These are phyloP conservation scores for Pelargonium australe DNA, from an alignment of 441 rosid genomes.

Conservation along the genomic window DNA sequence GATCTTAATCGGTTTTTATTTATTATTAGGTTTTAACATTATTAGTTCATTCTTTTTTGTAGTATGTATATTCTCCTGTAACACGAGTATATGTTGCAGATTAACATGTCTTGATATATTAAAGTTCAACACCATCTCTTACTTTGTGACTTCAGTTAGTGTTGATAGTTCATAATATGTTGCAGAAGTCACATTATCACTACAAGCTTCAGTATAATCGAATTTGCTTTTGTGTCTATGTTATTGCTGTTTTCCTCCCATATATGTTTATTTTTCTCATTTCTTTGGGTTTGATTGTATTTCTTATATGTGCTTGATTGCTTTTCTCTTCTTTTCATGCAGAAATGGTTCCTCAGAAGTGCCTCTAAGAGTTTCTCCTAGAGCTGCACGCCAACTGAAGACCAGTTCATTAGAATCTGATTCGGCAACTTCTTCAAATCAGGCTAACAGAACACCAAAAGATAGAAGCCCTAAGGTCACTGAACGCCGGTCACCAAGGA, in stretches of 20 bases:
- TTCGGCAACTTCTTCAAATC: constrained; percentile 46
- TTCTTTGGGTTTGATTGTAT: not conserved
- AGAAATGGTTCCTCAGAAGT: constrained; percentile 57
- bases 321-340: constrained; percentile 11
- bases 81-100: not conserved
- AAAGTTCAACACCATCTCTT: not conserved
- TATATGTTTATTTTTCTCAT: not conserved
- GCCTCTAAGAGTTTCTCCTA: constrained; percentile 71
- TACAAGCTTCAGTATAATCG: not conserved
- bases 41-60: not conserved
- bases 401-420: constrained; percentile 43
- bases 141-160: not conserved
- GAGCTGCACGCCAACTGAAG: constrained; percentile 68
- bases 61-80: not conserved
- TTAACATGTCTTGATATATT: not conserved
- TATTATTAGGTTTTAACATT: not conserved
- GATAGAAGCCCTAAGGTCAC: constrained; percentile 62
- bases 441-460: constrained; percentile 54
- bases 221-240: not conserved
- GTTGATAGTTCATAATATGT: not conserved
- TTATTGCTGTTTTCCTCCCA: not conserved
- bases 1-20: not conserved
- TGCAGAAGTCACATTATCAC: not conserved
- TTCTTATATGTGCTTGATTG: not conserved
- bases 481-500: constrained; percentile 69